Evolutionary conservation across 352 stramenopile genomes (phyloP).

Genomic region (Globisporangium paddicum): DNA sequence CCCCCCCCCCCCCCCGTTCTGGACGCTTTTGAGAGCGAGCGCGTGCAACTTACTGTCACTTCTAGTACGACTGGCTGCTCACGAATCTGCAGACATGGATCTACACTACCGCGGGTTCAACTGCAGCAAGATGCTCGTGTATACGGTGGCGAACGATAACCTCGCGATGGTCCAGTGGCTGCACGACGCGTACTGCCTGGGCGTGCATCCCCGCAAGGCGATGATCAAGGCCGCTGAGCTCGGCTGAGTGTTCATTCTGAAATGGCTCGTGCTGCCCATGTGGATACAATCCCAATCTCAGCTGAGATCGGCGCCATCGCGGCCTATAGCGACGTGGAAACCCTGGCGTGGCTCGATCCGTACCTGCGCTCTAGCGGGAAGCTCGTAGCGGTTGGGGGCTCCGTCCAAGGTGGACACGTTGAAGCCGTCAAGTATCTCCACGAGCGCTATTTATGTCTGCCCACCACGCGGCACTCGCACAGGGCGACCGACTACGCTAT

Average conservation of each 20-base stretch:
- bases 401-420: neutral
- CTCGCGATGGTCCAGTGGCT: neutral
- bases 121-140: neutral
- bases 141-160: neutral
- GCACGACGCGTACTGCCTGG: neutral
- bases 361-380: neutral
- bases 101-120: neutral
- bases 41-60: neutral
- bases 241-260: neutral
- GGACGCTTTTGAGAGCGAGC: neutral
- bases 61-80: neutral
- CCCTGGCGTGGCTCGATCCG: neutral
- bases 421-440: neutral
- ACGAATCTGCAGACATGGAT: neutral
- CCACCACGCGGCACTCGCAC: neutral
- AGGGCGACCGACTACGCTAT: neutral
- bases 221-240: neutral
- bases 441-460: neutral
- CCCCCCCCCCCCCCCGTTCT: neutral
- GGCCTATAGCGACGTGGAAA: neutral
- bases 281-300: neutral
- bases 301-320: neutral
- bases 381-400: neutral
- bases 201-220: neutral
- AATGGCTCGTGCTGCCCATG: neutral